Percentiles rank a stretch among this genome's conserved stretches.
Evolutionary conservation across 2,329 filamentous ascomycete species (phyloP).

Genomic region (Sporothrix protearum): DNA sequence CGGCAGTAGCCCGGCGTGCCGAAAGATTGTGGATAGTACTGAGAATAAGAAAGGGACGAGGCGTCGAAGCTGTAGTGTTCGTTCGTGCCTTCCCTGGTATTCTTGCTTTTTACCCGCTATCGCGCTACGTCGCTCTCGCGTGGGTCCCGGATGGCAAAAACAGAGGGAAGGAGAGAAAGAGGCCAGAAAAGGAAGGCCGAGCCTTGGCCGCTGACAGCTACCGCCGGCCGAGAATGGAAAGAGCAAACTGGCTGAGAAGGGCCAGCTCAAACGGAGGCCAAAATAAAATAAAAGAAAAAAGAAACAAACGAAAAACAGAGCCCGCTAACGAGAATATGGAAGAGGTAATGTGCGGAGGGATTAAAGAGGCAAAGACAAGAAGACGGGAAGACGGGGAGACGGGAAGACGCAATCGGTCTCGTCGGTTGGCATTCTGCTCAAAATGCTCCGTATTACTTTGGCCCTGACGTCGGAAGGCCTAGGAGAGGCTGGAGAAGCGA

Average conservation of each 20-base stretch:
- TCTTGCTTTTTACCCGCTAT: neutral
- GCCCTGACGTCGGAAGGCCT: neutral
- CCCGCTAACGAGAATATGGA: neutral
- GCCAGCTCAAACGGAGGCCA: neutral
- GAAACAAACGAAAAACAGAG: neutral
- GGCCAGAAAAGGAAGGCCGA: neutral
- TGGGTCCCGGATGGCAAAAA: constrained; percentile 2
- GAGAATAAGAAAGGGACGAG: neutral
- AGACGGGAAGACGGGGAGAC: too few relatives aligned
- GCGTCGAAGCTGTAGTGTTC: neutral
- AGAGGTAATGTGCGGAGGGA: neutral
- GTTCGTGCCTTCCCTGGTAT: neutral
- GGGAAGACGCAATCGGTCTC: neutral
- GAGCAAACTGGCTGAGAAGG: neutral
- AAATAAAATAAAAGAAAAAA: neutral
- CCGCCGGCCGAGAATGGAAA: neutral
- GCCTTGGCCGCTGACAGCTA: constrained; percentile 11
- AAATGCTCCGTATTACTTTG: neutral
- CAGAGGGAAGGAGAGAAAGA: neutral
- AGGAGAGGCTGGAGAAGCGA: neutral
- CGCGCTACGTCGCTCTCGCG: constrained; percentile 8
- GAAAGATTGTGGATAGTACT: neutral
- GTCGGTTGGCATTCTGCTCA: neutral
- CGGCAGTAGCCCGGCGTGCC: neutral
- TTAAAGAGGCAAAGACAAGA: neutral